Conservation (phyloP, 2,329 filamentous ascomycete genomes). For the Ophiostoma sp. region DNA sequence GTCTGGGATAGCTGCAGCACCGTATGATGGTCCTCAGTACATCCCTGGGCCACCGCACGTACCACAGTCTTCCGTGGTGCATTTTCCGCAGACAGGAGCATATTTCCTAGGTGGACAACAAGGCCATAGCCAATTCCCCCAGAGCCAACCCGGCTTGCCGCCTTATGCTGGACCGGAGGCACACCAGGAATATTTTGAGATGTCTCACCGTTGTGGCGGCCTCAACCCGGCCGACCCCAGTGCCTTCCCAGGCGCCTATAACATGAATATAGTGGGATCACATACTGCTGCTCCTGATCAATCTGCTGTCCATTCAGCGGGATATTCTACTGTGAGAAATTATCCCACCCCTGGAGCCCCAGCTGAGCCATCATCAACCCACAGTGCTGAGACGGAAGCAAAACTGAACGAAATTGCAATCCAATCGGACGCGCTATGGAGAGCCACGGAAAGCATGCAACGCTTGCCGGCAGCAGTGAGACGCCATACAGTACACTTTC, state of each 20-base stretch:
- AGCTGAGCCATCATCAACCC: neutral
- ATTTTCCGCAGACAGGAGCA: neutral
- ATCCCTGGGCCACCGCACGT: neutral
- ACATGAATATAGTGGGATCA: neutral
- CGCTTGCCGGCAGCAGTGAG: conserved; percentile 58
- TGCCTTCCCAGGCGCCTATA: neutral
- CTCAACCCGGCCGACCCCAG: neutral
- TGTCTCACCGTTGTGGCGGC: neutral
- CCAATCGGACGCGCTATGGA: conserved; percentile 42
- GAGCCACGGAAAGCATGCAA: conserved; percentile 52
- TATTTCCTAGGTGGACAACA: neutral
- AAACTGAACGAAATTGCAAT: neutral
- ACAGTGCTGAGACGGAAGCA: neutral
- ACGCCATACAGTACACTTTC: conserved; percentile 58
- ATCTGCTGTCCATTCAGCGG: neutral
- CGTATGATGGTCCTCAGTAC: neutral
- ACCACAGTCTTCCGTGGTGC: neutral
- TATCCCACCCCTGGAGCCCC: neutral
- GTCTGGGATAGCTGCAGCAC: neutral
- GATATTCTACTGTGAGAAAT: neutral
- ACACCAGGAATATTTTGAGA: neutral
- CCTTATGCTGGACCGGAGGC: neutral
- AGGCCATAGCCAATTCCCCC: neutral
- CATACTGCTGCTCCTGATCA: neutral
- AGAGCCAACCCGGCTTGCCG: neutral